Evolutionary conservation across 148 eudicot species (phyloP).

Genomic region (Cornus florida): DNA sequence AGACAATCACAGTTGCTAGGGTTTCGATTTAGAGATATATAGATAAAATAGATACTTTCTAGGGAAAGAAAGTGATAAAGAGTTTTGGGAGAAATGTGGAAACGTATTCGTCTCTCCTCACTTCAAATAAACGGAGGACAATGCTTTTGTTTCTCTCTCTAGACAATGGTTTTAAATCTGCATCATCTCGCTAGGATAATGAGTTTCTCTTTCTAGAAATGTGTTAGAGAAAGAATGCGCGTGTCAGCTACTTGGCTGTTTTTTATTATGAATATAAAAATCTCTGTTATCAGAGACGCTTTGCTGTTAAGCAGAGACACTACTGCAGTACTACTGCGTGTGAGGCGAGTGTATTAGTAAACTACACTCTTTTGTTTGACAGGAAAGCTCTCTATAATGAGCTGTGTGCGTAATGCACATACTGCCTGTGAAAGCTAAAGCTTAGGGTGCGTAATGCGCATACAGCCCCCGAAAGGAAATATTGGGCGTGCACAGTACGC

Average conservation of each 20-base stretch:
- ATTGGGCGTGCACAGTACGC: too few species aligned
- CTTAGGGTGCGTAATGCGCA: too few species aligned
- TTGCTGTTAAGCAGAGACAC: constrained; percentile 19
- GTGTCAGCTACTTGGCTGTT: background rate
- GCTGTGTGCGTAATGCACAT: background rate
- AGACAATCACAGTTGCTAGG: background rate
- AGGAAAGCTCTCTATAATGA: background rate
- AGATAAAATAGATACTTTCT: background rate
- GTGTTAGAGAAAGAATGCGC: constrained; percentile 4
- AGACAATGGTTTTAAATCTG: constrained; percentile 3
- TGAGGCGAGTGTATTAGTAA: background rate
- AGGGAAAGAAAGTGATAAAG: background rate
- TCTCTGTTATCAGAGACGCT: constrained; percentile 9
- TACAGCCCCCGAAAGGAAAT: too few species aligned
- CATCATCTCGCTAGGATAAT: background rate
- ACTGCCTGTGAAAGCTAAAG: too few species aligned
- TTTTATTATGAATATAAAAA: background rate
- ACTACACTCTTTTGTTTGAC: background rate
- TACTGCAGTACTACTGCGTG: background rate
- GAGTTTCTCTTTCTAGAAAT: constrained; percentile 18
- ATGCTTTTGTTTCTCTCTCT: constrained; percentile 9
- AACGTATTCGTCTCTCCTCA: background rate
- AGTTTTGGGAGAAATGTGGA: background rate
- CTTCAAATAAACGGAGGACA: background rate
- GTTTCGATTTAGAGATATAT: background rate